A percentile compares a stretch with the other conserved stretches of the same genome.
Conservation (phyloP, 768 basidiomycete genomes). For the Krasilnikovozyma curviuscula region DNA sequence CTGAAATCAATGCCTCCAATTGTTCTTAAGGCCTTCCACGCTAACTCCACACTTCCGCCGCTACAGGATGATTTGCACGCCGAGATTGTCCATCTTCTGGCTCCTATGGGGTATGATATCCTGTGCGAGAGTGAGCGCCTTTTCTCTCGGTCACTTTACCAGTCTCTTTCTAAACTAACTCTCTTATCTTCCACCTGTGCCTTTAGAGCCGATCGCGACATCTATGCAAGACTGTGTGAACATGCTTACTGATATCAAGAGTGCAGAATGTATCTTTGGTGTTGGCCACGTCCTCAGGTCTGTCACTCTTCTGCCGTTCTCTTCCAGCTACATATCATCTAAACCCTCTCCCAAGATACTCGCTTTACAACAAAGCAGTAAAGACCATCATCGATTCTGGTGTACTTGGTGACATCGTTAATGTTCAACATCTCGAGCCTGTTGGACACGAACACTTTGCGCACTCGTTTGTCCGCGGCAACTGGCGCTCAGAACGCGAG, state of each 20-base stretch:
- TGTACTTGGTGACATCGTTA: constrained; percentile 54
- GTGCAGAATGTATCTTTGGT: constrained; percentile 56
- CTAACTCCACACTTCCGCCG: constrained; percentile 60
- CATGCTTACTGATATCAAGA: constrained; percentile 53
- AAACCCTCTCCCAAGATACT: constrained; percentile 78
- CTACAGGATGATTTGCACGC: constrained; percentile 64
- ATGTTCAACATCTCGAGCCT: constrained; percentile 66
- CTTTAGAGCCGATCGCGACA: constrained; percentile 78
- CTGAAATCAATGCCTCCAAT: constrained; percentile 50
- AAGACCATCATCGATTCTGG: constrained; percentile 52
- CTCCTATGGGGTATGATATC: constrained; percentile 65
- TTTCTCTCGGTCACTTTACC: no score
- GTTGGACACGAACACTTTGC: constrained; percentile 70
- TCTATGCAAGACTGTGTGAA: constrained; percentile 47
- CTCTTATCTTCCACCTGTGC: no score
- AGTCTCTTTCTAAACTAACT: no score
- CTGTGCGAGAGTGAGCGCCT: constrained; percentile 91
- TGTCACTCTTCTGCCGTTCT: no score
- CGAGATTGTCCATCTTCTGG: constrained; percentile 54
- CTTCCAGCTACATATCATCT: no score
- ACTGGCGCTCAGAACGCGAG: constrained; percentile 49
- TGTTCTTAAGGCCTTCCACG: constrained; percentile 60
- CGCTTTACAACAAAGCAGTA: constrained; percentile 56
- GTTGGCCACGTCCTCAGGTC: no score
- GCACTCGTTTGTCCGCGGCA: constrained; percentile 69